A percentile compares a stretch with the other conserved stretches of the same genome.
Evolutionary conservation across 345 rosid species (phyloP).

Genomic region (Corchorus capsularis): DNA sequence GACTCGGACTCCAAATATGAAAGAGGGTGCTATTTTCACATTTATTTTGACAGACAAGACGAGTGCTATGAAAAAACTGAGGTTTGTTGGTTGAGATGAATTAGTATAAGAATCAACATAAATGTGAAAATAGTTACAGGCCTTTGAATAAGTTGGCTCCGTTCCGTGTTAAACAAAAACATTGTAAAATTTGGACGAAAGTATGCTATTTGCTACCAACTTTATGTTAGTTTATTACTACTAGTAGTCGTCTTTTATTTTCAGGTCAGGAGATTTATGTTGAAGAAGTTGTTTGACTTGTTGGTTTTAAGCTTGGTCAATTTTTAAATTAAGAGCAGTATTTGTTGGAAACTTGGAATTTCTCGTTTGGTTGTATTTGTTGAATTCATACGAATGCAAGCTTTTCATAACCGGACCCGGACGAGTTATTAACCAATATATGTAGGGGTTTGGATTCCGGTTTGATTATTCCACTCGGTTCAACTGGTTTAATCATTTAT

Average conservation of each 20-base stretch:
- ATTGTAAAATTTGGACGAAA: neutral
- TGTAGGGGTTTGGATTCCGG: no score
- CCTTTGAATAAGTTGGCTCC: neutral
- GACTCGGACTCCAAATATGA: neutral
- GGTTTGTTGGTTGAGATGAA: neutral
- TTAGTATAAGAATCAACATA: neutral
- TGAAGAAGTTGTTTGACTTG: neutral
- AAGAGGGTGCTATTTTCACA: constrained; percentile 8
- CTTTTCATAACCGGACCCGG: no score
- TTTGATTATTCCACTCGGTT: no score
- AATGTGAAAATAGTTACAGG: constrained; percentile 4
- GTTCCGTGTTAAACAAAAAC: neutral
- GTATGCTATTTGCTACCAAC: neutral
- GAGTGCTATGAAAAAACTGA: neutral
- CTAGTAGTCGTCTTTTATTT: neutral
- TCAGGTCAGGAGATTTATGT: neutral
- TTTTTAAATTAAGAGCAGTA: no score
- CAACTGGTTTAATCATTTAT: no score
- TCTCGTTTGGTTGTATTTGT: no score
- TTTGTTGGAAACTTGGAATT: no score
- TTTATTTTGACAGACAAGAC: neutral
- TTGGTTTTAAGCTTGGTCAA: neutral
- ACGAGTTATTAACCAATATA: no score
- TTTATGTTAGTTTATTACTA: neutral
- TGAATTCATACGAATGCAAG: no score